Conservation (phyloP, 192 early-diverging fungal species). For the Phycomyces nitens region DNA sequence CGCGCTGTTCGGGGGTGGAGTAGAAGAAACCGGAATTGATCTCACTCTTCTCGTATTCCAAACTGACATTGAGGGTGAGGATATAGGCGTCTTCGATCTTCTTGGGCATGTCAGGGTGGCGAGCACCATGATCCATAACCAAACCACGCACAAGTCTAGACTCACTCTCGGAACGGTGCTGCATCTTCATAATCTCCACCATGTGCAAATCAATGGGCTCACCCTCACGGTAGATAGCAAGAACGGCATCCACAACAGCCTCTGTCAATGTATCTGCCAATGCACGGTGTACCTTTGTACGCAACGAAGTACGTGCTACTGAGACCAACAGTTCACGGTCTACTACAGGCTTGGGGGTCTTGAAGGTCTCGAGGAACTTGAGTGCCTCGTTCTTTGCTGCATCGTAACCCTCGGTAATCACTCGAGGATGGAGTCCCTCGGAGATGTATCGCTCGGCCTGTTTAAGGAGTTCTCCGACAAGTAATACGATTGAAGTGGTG, state of each 20-base stretch:
- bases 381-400: slow-evolving; percentile 94
- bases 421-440: slow-evolving; percentile 95
- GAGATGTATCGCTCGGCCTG: slow-evolving; percentile 91
- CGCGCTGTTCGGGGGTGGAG: slow-evolving; percentile 95
- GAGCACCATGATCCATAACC: slow-evolving; percentile 97
- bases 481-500: slow-evolving; percentile 93
- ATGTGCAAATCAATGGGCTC: slow-evolving; percentile 97
- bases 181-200: slow-evolving; percentile 99
- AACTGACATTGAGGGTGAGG: slow-evolving; percentile 92
- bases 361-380: slow-evolving; percentile 89
- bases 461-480: slow-evolving; percentile 97
- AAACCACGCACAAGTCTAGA: slow-evolving; percentile 89
- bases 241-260: slow-evolving; percentile 94
- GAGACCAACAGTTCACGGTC: slow-evolving; percentile 89
- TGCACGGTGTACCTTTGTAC: slow-evolving; percentile 88
- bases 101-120: slow-evolving; percentile 99
- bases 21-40: slow-evolving; percentile 99
- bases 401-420: slow-evolving; percentile 96
- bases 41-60: slow-evolving; percentile 99
- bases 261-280: slow-evolving; percentile 93
- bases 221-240: slow-evolving; percentile 76
- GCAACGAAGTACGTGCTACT: slow-evolving; percentile 91
- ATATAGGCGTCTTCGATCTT: slow-evolving; percentile 83
- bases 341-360: slow-evolving; percentile 59
- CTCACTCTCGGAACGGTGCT: slow-evolving; percentile 98